Evolutionary conservation across 306 rosid genomes (phyloP), one percentile per base, ranked within the genome.

Genomic region (Sphenostylis stenocarpa): DNA sequence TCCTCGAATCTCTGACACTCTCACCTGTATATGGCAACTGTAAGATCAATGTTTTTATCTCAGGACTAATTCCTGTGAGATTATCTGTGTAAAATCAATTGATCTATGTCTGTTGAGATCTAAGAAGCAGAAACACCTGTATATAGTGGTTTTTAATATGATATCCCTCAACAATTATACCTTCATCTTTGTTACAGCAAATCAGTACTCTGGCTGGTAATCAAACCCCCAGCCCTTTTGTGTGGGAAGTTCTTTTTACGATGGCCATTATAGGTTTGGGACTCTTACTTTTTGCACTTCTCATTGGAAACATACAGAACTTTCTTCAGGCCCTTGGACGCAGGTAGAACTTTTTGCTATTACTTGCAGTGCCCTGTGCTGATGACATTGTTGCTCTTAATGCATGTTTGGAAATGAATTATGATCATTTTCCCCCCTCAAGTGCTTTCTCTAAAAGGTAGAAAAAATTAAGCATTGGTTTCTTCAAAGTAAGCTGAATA

Each of bases 191-290:
- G 44, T 72, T 86, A 80, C 84, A 93, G 98, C 98, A 93, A 93
- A 93, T 93, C 41, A 91, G 97, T 82, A 93, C 97, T 53, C 82
- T 91, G 20, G 94, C 94, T 44, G 98, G 98, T 74, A 93, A 91
- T 80, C 91, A n/a, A 86, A 2, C 1, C 57, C 98, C 98, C 4
- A 91, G 98, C 84, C 83, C 87, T 72, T 90, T 84, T 82, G 79
- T 71, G 5, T 49, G 93, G 96, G 98, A 93, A 86, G 91, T 91
- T 66, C 84, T 90, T 45, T 91, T 93, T 45, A 88, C 92, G 45
- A 93, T 93, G 98, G 84, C 61, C 64, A 91, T 91, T 72, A 84
- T 88, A 61, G 96, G 96, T 51, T 69, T 86, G 31, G 98, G 98
- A 48, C 94, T 91, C 73, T 87, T 93, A 82, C 96, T 91, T 73